These are phyloP conservation scores for Verticillium zaregamsianum DNA, from an alignment of 2,329 filamentous ascomycete genomes.

Conservation along the genomic window DNA sequence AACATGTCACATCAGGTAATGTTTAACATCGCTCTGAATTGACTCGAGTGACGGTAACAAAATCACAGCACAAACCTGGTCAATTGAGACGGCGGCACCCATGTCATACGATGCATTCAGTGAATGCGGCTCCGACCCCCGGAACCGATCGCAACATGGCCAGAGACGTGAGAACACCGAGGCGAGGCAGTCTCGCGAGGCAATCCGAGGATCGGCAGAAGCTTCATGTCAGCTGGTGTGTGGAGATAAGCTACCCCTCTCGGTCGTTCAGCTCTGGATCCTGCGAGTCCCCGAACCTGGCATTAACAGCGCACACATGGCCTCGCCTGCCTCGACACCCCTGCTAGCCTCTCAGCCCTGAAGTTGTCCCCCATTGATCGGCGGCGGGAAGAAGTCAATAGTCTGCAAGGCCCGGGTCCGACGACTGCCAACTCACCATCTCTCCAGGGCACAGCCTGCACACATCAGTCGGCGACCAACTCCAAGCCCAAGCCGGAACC, in stretches of 20 bases:
- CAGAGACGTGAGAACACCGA: background rate
- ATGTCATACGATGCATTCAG: too few relatives aligned
- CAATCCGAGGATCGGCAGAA: background rate
- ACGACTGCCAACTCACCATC: background rate
- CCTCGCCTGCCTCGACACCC: background rate
- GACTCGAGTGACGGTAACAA: too few relatives aligned
- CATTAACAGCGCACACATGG: background rate
- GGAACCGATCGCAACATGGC: too few relatives aligned
- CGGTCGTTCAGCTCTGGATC: background rate
- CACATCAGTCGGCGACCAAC: background rate
- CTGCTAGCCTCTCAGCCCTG: background rate
- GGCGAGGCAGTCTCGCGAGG: background rate
- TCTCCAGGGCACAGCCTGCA: background rate
- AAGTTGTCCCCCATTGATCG: background rate
- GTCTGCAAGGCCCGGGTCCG: background rate
- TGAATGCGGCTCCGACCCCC: too few relatives aligned
- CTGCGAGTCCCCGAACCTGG: background rate
- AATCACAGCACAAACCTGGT: too few relatives aligned
- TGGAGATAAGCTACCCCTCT: background rate
- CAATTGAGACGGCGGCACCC: too few relatives aligned
- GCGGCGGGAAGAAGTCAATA: background rate
- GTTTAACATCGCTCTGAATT: too few relatives aligned
- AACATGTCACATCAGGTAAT: too few relatives aligned
- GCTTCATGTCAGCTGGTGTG: background rate
- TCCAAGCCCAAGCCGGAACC: too few relatives aligned